Evolutionary conservation across 2,329 filamentous ascomycete species (phyloP).

Genomic region (Diplocarpon rosae): DNA sequence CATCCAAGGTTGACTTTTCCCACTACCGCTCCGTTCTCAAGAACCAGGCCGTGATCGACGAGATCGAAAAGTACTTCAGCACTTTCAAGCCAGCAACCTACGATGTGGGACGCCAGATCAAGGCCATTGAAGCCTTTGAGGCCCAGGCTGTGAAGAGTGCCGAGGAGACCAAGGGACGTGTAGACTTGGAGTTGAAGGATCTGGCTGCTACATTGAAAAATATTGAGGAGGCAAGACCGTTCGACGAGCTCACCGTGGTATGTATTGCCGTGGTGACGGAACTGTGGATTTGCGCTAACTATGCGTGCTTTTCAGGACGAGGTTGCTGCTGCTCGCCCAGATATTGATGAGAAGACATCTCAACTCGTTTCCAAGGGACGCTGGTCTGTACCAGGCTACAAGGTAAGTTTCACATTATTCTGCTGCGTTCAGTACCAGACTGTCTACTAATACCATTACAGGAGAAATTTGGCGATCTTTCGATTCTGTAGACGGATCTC

Average conservation of each 20-base stretch:
- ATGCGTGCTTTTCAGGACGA: constrained; percentile 56
- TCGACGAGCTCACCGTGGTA: constrained; percentile 96
- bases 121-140: constrained; percentile 97
- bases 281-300: constrained; percentile 8
- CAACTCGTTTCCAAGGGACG: constrained; percentile 94
- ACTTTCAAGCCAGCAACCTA: constrained; percentile 87
- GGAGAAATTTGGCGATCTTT: constrained; percentile 99
- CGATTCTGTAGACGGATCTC: constrained; percentile 61
- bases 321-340: constrained; percentile 83
- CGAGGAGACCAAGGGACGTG: constrained; percentile 90
- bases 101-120: constrained; percentile 87
- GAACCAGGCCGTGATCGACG: constrained; percentile 90
- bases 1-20: constrained; percentile 82
- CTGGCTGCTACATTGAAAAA: constrained; percentile 92
- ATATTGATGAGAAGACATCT: constrained; percentile 93
- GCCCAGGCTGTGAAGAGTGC: constrained; percentile 94
- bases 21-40: constrained; percentile 88
- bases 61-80: constrained; percentile 94
- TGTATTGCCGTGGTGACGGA: constrained; percentile 32
- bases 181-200: constrained; percentile 89
- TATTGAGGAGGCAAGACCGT: constrained; percentile 90
- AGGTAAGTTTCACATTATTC: constrained; percentile 48
- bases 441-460: constrained; percentile 42
- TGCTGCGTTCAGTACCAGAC: neutral
- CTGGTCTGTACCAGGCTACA: constrained; percentile 98